phyloP scores from a whole-genome alignment of 129 eudicot genomes.

The Centella asiatica region DNA sequence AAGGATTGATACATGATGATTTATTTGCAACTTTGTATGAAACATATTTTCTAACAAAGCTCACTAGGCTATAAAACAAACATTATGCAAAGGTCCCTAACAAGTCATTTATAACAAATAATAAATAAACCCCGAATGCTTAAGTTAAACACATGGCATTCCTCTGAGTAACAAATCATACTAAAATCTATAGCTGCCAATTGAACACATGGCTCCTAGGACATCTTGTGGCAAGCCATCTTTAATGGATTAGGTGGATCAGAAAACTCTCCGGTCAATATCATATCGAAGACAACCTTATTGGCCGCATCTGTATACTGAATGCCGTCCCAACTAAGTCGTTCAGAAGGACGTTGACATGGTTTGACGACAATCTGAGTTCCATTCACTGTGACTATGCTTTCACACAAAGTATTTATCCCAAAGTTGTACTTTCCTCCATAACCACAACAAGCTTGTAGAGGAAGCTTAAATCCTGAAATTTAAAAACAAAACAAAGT shows the following conservation, averaged over 20 bases:
- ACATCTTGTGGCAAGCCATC: not conserved
- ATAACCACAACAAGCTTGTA: not conserved
- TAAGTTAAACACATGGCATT: too few species aligned
- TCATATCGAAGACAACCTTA: not conserved
- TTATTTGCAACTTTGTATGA: too few species aligned
- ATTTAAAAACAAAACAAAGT: too few species aligned
- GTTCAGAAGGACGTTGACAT: not conserved
- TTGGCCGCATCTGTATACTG: constrained; percentile 12
- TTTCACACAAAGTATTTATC: not conserved
- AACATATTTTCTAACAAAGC: too few species aligned
- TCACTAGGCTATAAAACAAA: too few species aligned
- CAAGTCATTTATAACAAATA: too few species aligned
- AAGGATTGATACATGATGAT: too few species aligned
- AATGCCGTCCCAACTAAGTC: not conserved
- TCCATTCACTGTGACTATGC: not conserved
- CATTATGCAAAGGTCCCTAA: too few species aligned
- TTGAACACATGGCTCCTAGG: not conserved
- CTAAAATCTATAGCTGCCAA: too few species aligned
- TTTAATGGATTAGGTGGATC: constrained; percentile 1
- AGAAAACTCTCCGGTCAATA: not conserved
- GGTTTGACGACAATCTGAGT: not conserved
- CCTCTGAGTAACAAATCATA: too few species aligned
- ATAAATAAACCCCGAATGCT: too few species aligned
- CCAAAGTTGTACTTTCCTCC: constrained; percentile 7
- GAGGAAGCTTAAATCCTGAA: constrained; percentile 4